Base-by-base conservation (phyloP, 1,284 basidiomycete species). In the Rhodotorula sp. region DNA sequence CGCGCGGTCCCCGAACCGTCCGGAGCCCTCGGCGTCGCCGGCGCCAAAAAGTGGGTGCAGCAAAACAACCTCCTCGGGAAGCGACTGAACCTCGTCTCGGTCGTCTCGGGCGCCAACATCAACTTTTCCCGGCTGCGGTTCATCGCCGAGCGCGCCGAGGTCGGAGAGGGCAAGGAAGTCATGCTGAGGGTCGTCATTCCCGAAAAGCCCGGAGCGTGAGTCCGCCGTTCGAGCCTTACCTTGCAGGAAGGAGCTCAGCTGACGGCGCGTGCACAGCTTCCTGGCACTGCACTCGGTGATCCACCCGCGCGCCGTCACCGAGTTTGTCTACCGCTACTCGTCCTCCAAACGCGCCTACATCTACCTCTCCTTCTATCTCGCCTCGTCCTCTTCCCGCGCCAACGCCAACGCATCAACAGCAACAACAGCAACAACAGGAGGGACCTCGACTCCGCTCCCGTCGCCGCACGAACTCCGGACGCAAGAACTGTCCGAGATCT, bases 51-150 rank as follows among this genome's bases (percentile, higher is more conserved):
- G 14, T 88, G 97, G 81, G 92, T 99, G 74, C 79, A 88, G 47
- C 83, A 89, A 69, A 92, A 97, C 81, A 86, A 90, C 70, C 87
- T 98, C 46, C 79, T 92, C 64, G 91, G 91, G 60, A 87, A 90
- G 1, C 87, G 90, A 68, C 94, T 93, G 83, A 89, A 87, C 71
- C 97, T 95, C 76, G 93, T 98, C 49, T 94, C 88, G 3, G 89
- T 98, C 65, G 85, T 99, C 73, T 94, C 91, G 75, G 97, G 97
- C 46, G 97, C 97, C 21, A 99, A 99, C 83, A 97, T 99, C 93
- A 98, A 99, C 84, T 99, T 99, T 82, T 91, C 93, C 76, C 87
- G 97, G 39, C 83, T 99, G 60, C 87, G 97, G 12, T 99, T 99
- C 80, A 96, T 99, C 34, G 91, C 97, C 21, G 97, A 99, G 80